Evolutionary conservation across 2,329 filamentous ascomycete species (phyloP).

Genomic region (Colletotrichum costaricense): DNA sequence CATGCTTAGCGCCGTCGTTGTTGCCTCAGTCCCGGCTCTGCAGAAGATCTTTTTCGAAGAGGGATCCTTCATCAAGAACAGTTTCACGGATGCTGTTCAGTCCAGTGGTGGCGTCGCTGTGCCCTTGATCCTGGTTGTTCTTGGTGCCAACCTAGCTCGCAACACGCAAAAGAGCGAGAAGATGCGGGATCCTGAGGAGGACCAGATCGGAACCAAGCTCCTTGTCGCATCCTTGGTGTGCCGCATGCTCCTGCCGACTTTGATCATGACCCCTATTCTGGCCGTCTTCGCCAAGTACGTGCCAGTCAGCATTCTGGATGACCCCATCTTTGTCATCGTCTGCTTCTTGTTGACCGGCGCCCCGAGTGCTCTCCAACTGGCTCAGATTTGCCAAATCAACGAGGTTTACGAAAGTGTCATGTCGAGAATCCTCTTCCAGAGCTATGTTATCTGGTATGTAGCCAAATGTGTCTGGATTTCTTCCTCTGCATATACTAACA

Average conservation of each 20-base stretch:
- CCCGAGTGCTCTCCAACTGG: slow-evolving; percentile 91
- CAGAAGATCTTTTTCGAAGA: slow-evolving; percentile 89
- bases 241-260: slow-evolving; percentile 90
- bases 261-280: slow-evolving; percentile 92
- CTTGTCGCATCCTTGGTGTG: slow-evolving; percentile 87
- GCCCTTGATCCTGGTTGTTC: slow-evolving; percentile 92
- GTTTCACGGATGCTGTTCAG: slow-evolving; percentile 86
- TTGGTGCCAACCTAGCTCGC: slow-evolving; percentile 92
- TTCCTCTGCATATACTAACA: slow-evolving; percentile 34
- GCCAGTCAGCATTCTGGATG: slow-evolving; percentile 92
- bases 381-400: slow-evolving; percentile 99
- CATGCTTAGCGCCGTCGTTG: slow-evolving; percentile 90
- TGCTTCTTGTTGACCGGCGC: slow-evolving; percentile 96
- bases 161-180: slow-evolving; percentile 83
- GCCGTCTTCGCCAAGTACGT: slow-evolving; percentile 90
- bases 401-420: slow-evolving; percentile 95
- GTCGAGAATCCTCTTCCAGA: slow-evolving; percentile 93
- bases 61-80: slow-evolving; percentile 92
- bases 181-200: slow-evolving; percentile 76
- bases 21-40: slow-evolving; percentile 86
- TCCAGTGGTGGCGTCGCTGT: slow-evolving; percentile 93
- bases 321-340: slow-evolving; percentile 98
- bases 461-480: slow-evolving; percentile 1
- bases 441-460: slow-evolving; percentile 90
- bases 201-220: slow-evolving; percentile 76